Base-by-base conservation (phyloP, 2,329 filamentous ascomycete species). In the Endothia cerciana region DNA sequence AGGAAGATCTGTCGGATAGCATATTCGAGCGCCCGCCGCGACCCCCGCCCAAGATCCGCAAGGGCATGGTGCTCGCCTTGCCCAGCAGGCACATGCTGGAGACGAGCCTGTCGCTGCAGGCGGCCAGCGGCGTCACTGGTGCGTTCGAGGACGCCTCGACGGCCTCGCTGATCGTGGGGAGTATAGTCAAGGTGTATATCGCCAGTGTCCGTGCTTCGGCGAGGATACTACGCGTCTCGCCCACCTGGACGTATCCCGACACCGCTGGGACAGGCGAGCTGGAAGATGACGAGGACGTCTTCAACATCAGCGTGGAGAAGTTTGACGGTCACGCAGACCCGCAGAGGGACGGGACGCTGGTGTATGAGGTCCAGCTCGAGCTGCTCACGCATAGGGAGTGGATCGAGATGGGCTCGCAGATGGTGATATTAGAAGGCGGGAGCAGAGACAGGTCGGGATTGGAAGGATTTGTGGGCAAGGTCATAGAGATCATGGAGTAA, bases 161-260 rank as follows among this genome's bases (percentile, higher is more conserved):
- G 0, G 85, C 84, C 30, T 81, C 85, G 1, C 81, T 97, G 7
- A 83, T 85, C 0, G 79, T 88, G 0, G 91, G 91, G 1, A 89
- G 85, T 49, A 82, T 90, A 41, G 89, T 94, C 5, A 93, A 96
- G 38, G 86, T 94, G 0, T 98, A 97, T 73, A 87, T 94, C 49
- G 93, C 92, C 22, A 97, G 93, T 73, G 89, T 98, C 17, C 86
- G 94, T 10, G 91, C 93, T 1, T 88, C 91, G 0, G 94, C 93
- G 0, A 89, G 90, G 67, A 87, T 98, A 1, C 75, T 91, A 33
- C 84, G 85, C 40, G 82, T 90, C 13, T 80, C 74, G 40, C 71
- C 38, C 67, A 71, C 64, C 49, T 68, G 45, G 65, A 65, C 51
- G 66, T 72, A 71, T 63, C 70, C 70, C 40, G 69, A 66, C 7